Evolutionary conservation across 2,329 filamentous ascomycete species (phyloP), one percentile per base, ranked within the genome.

Genomic region (Eurotiales sp.): DNA sequence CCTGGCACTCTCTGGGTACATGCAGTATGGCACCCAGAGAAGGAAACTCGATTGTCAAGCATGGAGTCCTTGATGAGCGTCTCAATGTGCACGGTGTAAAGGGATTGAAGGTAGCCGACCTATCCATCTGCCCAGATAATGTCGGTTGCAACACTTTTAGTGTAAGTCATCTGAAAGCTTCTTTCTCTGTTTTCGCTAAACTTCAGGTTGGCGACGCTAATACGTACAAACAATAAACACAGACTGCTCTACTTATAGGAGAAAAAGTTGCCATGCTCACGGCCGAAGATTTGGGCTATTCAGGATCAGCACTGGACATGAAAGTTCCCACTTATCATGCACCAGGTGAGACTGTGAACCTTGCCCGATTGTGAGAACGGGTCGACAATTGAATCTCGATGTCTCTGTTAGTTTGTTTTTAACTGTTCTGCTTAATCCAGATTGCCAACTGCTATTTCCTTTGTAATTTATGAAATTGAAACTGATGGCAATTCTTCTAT

Each of bases 21-120:
- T 89, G 86, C 72, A 87, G 83, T 47, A 90, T 90, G 85, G 86
- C 85, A 0, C 87, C 87, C 4, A 78, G 72, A 54, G 80, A 89
- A 62, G 87, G 88, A 54, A 91, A 90, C 74, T 84, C 80, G 61
- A 88, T 91, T 62, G 86, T 90, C 67, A 88, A 87, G 73, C 85
- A 90, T 61, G 65, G 65, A 54, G 87, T 90, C 0, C 71, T 90
- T 32, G 87, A 90, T 63, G 85, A 88, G 69, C 81, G 86, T 54
- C 78, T 90, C 51, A 90, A 89, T 59, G 86, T 90, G 3, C 85
- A 90, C 64, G 87, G 86, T 46, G 85, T 89, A 58, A 79, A 88
- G 75, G 83, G 84, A 14, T 78, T 90, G 60, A 90, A 90, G 78
- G 86, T 90, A 21, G 85, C 85, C 11, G 87, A 90, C 67, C 69